Conservation (phyloP, 371 early-diverging fungal genomes). For the Mucor racemosus region DNA sequence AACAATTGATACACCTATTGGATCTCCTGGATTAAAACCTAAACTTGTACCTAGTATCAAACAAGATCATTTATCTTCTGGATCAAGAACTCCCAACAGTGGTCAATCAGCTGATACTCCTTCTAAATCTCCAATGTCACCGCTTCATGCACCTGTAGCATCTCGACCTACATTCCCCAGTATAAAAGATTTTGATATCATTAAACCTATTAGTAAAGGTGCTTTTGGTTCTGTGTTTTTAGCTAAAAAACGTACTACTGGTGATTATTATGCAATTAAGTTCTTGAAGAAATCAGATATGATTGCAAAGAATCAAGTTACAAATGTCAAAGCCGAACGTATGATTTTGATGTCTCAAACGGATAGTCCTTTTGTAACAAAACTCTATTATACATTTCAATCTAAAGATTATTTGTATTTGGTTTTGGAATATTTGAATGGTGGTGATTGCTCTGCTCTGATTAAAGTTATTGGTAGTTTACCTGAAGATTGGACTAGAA, state of each 20-base stretch:
- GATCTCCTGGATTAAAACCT: slow-evolving; percentile 35
- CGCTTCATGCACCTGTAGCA: slow-evolving; percentile 47
- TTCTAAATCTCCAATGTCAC: slow-evolving; percentile 51
- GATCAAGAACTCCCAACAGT: slow-evolving; percentile 27
- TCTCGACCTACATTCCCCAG: slow-evolving; percentile 56
- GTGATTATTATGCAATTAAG: slow-evolving; percentile 91
- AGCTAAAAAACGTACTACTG: slow-evolving; percentile 84
- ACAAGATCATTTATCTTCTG: slow-evolving; percentile 11
- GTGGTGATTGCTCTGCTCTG: slow-evolving; percentile 96
- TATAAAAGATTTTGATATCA: slow-evolving; percentile 91
- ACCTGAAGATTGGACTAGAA: slow-evolving; percentile 89
- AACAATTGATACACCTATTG: slow-evolving; percentile 43
- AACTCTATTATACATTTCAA: slow-evolving; percentile 93
- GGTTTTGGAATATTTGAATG: slow-evolving; percentile 96
- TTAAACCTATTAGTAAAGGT: slow-evolving; percentile 92
- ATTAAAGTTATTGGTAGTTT: slow-evolving; percentile 84
- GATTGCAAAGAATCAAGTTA: slow-evolving; percentile 92
- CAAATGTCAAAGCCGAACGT: slow-evolving; percentile 88
- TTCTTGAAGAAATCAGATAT: slow-evolving; percentile 89
- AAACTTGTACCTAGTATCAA: slow-evolving; percentile 15
- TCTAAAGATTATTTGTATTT: slow-evolving; percentile 89
- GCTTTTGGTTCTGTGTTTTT: slow-evolving; percentile 92
- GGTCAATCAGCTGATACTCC: background rate
- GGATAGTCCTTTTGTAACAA: slow-evolving; percentile 94
- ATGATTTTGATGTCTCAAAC: slow-evolving; percentile 86